These are phyloP conservation scores for Penicillium fimorum DNA, from an alignment of 495 filamentous ascomycete genomes.

Conservation along the genomic window DNA sequence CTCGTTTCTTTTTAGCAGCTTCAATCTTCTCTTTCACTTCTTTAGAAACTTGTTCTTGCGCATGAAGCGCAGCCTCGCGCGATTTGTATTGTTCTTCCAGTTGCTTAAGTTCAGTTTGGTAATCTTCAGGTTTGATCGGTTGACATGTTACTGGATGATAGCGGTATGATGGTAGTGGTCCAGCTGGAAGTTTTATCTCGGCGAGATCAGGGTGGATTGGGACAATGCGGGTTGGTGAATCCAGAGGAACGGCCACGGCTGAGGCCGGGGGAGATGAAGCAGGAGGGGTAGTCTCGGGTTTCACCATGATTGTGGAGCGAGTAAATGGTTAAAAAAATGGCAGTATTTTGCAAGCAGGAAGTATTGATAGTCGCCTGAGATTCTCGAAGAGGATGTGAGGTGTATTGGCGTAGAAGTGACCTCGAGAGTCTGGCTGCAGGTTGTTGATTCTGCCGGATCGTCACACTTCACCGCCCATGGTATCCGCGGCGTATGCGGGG, in stretches of 20 bases:
- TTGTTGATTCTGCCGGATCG: constrained; percentile 4
- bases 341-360: neutral
- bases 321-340: neutral
- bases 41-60: constrained; percentile 39
- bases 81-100: constrained; percentile 41
- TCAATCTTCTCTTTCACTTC: constrained; percentile 43
- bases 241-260: constrained; percentile 29
- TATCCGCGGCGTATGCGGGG: constrained; percentile 17
- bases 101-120: constrained; percentile 37
- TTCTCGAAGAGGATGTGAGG: neutral
- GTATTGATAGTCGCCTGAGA: neutral
- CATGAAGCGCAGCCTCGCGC: constrained; percentile 38
- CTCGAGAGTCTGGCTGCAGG: neutral
- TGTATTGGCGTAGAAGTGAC: constrained; percentile 2
- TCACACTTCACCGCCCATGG: constrained; percentile 6
- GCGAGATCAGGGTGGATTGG: constrained; percentile 44
- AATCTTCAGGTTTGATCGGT: constrained; percentile 30
- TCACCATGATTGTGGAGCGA: constrained; percentile 18
- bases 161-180: constrained; percentile 29
- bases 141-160: constrained; percentile 45
- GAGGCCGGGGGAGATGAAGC: constrained; percentile 37
- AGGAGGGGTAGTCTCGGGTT: constrained; percentile 27
- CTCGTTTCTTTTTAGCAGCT: constrained; percentile 39
- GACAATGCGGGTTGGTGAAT: constrained; percentile 38
- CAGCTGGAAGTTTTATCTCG: constrained; percentile 39